Percentiles rank a stretch among this genome's conserved stretches.
Conservation (phyloP, 352 stramenopile genomes). For the Globisporangium paddicum region DNA sequence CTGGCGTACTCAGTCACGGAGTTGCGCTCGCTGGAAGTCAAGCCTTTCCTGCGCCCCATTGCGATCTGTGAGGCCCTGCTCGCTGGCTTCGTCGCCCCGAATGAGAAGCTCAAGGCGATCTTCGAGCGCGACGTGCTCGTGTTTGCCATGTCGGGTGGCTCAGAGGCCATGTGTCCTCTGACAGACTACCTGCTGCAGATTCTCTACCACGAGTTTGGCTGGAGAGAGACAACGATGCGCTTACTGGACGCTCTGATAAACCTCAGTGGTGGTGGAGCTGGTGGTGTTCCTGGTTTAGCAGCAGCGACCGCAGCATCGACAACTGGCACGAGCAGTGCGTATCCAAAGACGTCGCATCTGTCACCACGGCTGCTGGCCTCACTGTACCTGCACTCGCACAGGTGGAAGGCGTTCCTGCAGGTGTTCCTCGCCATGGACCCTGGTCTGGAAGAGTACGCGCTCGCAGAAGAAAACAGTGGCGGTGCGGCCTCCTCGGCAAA, state of each 20-base stretch:
- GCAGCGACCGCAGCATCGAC: background rate
- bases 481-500: slow-evolving; percentile 31
- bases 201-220: slow-evolving; percentile 52
- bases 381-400: slow-evolving; percentile 45
- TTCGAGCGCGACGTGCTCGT: slow-evolving; percentile 59
- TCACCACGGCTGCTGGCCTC: slow-evolving; percentile 36
- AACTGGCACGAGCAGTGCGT: slow-evolving; percentile 22
- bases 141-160: slow-evolving; percentile 37
- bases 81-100: slow-evolving; percentile 33
- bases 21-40: slow-evolving; percentile 28
- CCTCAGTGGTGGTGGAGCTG: slow-evolving; percentile 6
- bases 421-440: slow-evolving; percentile 46
- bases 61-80: slow-evolving; percentile 50
- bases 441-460: slow-evolving; percentile 64
- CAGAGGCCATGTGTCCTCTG: slow-evolving; percentile 40
- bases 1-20: slow-evolving; percentile 47
- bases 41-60: slow-evolving; percentile 35
- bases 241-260: slow-evolving; percentile 34
- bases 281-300: slow-evolving; percentile 7
- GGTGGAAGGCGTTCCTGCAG: slow-evolving; percentile 52
- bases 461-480: slow-evolving; percentile 32
- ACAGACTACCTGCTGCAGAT: slow-evolving; percentile 34
- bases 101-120: slow-evolving; percentile 37
- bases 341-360: slow-evolving; percentile 35
- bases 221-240: slow-evolving; percentile 48